Conservation (phyloP, 2,329 filamentous ascomycete genomes). For the Mycogone perniciosa region DNA sequence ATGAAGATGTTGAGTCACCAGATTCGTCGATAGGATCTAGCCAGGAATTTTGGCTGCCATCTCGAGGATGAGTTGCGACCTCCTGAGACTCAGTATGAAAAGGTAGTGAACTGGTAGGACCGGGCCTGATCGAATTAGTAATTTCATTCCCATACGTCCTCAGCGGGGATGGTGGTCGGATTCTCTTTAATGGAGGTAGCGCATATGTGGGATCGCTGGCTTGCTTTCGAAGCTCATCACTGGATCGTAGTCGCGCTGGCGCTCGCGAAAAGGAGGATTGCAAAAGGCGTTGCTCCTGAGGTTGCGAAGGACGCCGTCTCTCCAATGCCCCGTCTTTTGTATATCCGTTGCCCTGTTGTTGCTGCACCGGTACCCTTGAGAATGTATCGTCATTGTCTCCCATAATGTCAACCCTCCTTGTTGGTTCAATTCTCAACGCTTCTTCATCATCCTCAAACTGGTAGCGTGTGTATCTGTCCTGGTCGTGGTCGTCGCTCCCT, state of each 20-base stretch:
- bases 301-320: conserved; percentile 20
- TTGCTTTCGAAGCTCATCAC: conserved; percentile 36
- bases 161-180: conserved; percentile 45
- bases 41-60: conserved; percentile 77
- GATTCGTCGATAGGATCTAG: conserved; percentile 92
- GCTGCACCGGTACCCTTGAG: neutral
- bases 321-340: conserved; percentile 19
- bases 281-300: conserved; percentile 29
- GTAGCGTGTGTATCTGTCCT: conserved; percentile 3
- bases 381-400: conserved; percentile 18
- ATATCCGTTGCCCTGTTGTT: conserved; percentile 16
- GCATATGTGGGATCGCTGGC: conserved; percentile 53
- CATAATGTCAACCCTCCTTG: conserved; percentile 43
- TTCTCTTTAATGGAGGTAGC: conserved; percentile 65
- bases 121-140: conserved; percentile 1
- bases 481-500: conserved; percentile 42
- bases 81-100: neutral
- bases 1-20: conserved; percentile 70
- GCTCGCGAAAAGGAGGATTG: conserved; percentile 51
- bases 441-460: neutral
- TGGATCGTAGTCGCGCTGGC: conserved; percentile 26
- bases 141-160: conserved; percentile 19
- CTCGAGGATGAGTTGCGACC: conserved; percentile 40
- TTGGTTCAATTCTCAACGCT: conserved; percentile 38
- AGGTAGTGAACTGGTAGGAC: conserved; percentile 10